These are phyloP conservation scores for Glycine soja DNA, from an alignment of 306 rosid species.

Conservation along the genomic window DNA sequence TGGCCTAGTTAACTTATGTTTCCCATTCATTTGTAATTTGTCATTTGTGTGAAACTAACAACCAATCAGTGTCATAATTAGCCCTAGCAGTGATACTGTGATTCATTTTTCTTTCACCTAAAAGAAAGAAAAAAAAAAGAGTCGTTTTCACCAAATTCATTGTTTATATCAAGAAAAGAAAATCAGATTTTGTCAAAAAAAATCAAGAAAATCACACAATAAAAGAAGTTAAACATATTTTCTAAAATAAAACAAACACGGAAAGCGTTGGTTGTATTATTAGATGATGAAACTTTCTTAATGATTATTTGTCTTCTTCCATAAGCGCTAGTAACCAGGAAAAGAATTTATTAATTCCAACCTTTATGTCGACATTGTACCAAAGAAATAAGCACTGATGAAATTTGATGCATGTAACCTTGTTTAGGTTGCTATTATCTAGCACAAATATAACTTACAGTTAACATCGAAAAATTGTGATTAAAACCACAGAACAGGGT, in stretches of 20 bases:
- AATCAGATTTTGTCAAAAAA: no score
- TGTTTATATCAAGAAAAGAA: not conserved
- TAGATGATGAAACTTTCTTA: not conserved
- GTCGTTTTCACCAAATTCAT: not conserved
- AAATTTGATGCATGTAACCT: not conserved
- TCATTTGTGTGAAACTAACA: not conserved
- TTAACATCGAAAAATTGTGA: slow-evolving; percentile 18
- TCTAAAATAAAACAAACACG: slow-evolving; percentile 2
- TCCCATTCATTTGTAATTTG: not conserved
- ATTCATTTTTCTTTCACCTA: not conserved
- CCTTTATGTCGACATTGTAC: not conserved
- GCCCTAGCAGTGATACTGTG: not conserved
- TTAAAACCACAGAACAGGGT: slow-evolving; percentile 18
- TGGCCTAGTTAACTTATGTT: not conserved
- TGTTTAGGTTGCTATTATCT: not conserved
- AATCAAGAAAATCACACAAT: not conserved
- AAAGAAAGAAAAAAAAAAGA: not conserved
- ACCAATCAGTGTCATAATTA: not conserved
- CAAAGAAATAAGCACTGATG: slow-evolving; percentile 9
- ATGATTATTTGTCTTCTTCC: not conserved
- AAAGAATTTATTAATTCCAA: not conserved
- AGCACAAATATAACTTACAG: not conserved
- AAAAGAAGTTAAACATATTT: not conserved
- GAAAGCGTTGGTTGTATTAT: not conserved
- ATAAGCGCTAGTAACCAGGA: not conserved